These are phyloP conservation scores for Clonostachys sp. DNA, from an alignment of 2,329 filamentous ascomycete species.

Conservation along the genomic window DNA sequence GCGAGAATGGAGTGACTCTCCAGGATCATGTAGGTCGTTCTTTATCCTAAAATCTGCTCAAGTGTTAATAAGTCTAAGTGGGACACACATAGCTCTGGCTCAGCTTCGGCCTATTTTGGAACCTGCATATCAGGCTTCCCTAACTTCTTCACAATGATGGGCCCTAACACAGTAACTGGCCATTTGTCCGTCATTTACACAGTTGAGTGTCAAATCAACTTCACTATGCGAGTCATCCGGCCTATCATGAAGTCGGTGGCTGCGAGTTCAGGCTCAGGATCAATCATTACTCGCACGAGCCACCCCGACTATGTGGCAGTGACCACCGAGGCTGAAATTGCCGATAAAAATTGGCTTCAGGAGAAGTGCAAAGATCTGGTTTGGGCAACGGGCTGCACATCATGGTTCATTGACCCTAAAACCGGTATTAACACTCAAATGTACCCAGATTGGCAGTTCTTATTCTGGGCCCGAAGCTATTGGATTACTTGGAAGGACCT, in stretches of 20 bases:
- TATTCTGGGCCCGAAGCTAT: slow-evolving; percentile 41
- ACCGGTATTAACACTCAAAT: slow-evolving; percentile 44
- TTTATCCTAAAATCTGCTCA: not conserved
- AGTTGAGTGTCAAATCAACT: slow-evolving; percentile 42
- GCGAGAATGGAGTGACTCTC: slow-evolving; percentile 29
- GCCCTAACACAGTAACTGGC: slow-evolving; percentile 28
- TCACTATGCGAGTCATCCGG: slow-evolving; percentile 18
- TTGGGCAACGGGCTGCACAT: slow-evolving; percentile 43
- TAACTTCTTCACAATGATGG: slow-evolving; percentile 38
- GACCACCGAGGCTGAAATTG: slow-evolving; percentile 19
- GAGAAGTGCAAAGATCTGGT: slow-evolving; percentile 33
- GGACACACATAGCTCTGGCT: slow-evolving; percentile 26
- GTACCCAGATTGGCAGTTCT: slow-evolving; percentile 46
- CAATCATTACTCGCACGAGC: not conserved
- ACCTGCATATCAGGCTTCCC: slow-evolving; percentile 35
- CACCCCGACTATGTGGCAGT: slow-evolving; percentile 3
- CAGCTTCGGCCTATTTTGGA: slow-evolving; percentile 38
- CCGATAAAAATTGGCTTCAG: slow-evolving; percentile 27
- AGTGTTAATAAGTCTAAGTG: slow-evolving; percentile 21
- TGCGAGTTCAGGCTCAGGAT: not conserved
- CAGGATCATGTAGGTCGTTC: not conserved
- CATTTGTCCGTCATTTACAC: slow-evolving; percentile 40
- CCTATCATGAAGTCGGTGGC: slow-evolving; percentile 11
- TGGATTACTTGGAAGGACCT: slow-evolving; percentile 34
- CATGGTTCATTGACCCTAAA: slow-evolving; percentile 45